Conservation (phyloP, 495 filamentous ascomycete species). For the Physcia stellaris region DNA sequence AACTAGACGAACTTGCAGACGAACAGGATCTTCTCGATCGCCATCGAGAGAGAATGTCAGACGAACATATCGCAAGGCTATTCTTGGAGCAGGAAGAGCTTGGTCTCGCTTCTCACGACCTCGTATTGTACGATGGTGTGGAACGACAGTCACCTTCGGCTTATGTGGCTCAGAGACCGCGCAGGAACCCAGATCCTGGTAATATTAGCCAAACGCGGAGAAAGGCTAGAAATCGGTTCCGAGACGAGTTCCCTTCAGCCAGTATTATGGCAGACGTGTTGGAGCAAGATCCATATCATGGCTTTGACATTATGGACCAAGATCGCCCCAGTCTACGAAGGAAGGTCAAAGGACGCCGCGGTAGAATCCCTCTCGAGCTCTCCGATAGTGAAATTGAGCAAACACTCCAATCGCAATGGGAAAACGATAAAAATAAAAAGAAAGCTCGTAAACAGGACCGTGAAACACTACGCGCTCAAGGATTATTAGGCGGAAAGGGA, state of each 20-base stretch:
- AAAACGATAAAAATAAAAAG: conserved; percentile 73
- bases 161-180: too few species aligned
- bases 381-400: conserved; percentile 65
- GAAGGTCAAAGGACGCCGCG: conserved; percentile 43
- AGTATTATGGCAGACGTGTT: conserved; percentile 51
- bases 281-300: conserved; percentile 48
- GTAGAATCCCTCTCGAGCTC: conserved; percentile 34
- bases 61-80: conserved; percentile 45
- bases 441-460: conserved; percentile 64
- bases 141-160: not conserved
- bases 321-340: conserved; percentile 44
- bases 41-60: conserved; percentile 26
- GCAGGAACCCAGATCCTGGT: conserved; percentile 1
- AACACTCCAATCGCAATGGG: conserved; percentile 47
- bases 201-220: not conserved
- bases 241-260: conserved; percentile 39
- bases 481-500: conserved; percentile 54
- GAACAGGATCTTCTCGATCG: conserved; percentile 21
- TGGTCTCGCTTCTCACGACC: conserved; percentile 42
- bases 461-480: conserved; percentile 62
- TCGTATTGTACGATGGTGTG: conserved; percentile 38
- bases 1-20: conserved; percentile 22
- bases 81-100: conserved; percentile 55
- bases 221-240: not conserved
- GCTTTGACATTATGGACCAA: conserved; percentile 75